Percentiles rank a stretch among this genome's conserved stretches.
phyloP scores from a whole-genome alignment of 768 basidiomycete species.

The Dacryopinax primogenitus region DNA sequence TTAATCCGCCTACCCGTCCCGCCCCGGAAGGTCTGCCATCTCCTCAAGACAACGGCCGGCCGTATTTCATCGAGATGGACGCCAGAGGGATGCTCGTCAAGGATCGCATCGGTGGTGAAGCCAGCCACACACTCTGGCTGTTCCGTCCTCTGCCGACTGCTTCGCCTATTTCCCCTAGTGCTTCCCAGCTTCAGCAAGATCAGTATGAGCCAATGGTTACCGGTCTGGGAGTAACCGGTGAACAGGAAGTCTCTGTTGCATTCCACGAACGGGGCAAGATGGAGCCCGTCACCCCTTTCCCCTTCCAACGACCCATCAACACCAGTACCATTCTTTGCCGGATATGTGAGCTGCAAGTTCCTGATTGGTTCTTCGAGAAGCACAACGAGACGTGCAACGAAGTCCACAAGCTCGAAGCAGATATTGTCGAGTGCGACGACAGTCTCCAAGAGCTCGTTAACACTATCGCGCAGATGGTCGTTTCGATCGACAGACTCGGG shows the following conservation, averaged over 20 bases:
- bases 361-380: conserved; percentile 99
- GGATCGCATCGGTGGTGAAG: conserved; percentile 49
- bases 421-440: conserved; percentile 89
- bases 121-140: conserved; percentile 13
- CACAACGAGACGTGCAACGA: conserved; percentile 99
- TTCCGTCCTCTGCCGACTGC: not conserved
- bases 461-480: conserved; percentile 65
- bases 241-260: not conserved
- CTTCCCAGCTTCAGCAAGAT: not conserved
- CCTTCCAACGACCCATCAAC: conserved; percentile 61
- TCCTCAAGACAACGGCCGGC: conserved; percentile 26
- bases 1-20: conserved; percentile 31
- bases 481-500: conserved; percentile 35
- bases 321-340: conserved; percentile 81
- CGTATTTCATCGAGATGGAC: conserved; percentile 73
- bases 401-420: conserved; percentile 88
- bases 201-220: not conserved
- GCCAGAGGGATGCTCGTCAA: conserved; percentile 98
- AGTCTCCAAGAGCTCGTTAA: conserved; percentile 74
- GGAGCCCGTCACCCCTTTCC: conserved; percentile 37
- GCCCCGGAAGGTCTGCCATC: conserved; percentile 13
- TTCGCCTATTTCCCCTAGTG: not conserved
- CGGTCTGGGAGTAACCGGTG: not conserved
- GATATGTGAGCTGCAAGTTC: conserved; percentile 92
- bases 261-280: conserved; percentile 16